Evolutionary conservation across 106 monocot species (phyloP), one percentile per base, ranked within the genome.

Genomic region (Dendrobium nobile): DNA sequence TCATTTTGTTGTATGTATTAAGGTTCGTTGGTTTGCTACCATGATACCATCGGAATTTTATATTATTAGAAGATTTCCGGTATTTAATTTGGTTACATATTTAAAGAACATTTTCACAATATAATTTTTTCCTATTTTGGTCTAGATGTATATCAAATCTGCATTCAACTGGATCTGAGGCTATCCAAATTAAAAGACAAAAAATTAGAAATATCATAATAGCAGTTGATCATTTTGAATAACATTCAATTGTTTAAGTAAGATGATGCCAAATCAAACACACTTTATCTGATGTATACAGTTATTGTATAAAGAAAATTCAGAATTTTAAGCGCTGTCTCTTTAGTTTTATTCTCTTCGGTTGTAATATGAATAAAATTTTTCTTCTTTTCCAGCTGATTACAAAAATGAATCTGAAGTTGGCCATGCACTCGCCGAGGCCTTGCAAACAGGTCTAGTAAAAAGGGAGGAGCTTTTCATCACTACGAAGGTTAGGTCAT

Each of bases 401-500:
- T 98, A 98, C 84, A 86, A 88, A 73, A 98, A 94, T 79, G 94
- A 98, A 84, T 84, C 88, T 84, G 92, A 98, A 78, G 94, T 98
- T 75, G 97, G 97, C 41, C 91, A 94, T 67, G 97, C 94, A 70
- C 87, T 98, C 61, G 89, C 85, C 47, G 97, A 94, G 81, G 94
- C 88, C 55, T 91, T 92, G 77, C 79, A 92, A 55, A 91, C 89
- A 42, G 94, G 90, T 16, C 86, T 92, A 65, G 97, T 94, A 75
- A 94, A 92, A 82, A 88, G 97, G 76, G 94, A 98, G 74, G 94
- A 98, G 4, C 88, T 98, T 41, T 98, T 98, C 79, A 94, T 98
- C 79, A 94, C 97, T 19, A 89, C 92, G 9, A 98, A 97, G 89
- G 97, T 87, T 44, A 68, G 41, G 47, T 43, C 59, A 43, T 55